Conservation (phyloP, 768 basidiomycete species). For the Rubroboletus satanas region DNA sequence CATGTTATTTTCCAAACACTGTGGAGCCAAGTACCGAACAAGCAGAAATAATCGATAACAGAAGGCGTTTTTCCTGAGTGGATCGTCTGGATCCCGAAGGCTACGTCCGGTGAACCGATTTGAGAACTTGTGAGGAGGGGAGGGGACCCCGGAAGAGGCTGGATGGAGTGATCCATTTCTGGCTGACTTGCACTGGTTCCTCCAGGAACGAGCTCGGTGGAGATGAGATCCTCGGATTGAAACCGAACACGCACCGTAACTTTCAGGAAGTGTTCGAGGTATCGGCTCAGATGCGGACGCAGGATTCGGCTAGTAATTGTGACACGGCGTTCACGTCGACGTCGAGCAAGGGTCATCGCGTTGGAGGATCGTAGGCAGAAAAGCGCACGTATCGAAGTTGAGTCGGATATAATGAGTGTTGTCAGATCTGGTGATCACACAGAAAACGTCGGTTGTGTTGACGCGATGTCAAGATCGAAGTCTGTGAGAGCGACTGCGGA, state of each 20-base stretch:
- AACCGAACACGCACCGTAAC: slow-evolving; percentile 6
- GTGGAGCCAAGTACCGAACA: background rate
- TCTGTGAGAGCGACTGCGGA: background rate
- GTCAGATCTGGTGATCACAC: background rate
- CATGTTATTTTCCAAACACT: slow-evolving; percentile 1
- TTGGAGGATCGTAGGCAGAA: slow-evolving; percentile 20
- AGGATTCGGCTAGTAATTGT: background rate
- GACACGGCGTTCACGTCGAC: background rate
- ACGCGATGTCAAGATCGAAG: slow-evolving; percentile 11
- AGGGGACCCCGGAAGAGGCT: background rate
- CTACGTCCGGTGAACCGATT: slow-evolving; percentile 4
- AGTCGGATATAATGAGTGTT: background rate
- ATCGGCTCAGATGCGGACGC: slow-evolving; percentile 3
- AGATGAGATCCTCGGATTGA: slow-evolving; percentile 18
- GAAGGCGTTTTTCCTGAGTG: background rate
- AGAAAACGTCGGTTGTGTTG: background rate
- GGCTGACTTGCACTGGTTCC: background rate
- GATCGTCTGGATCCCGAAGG: background rate
- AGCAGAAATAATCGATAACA: background rate
- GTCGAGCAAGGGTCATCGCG: background rate
- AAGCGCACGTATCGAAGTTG: slow-evolving; percentile 3
- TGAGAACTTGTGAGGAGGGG: slow-evolving; percentile 2
- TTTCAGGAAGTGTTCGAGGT: background rate
- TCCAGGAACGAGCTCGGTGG: background rate
- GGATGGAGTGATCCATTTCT: slow-evolving; percentile 7